These are phyloP conservation scores for Prunus dulcis DNA, from an alignment of 306 rosid genomes.

Conservation along the genomic window DNA sequence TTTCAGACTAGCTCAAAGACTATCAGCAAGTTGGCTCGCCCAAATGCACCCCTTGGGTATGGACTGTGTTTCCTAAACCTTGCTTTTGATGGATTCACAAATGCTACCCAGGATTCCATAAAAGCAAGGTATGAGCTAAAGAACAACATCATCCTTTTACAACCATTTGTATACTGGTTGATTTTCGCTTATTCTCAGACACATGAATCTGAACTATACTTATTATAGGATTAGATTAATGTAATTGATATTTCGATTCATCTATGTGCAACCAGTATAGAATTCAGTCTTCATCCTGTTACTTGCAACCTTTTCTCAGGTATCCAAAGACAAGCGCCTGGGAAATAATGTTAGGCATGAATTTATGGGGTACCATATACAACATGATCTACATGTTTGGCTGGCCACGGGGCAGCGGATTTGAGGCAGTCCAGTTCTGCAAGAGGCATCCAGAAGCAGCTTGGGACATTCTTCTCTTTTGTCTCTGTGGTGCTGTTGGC, in stretches of 20 bases:
- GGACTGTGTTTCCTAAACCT: conserved; percentile 92
- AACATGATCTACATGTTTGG: conserved; percentile 89
- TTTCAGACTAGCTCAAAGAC: conserved; percentile 93
- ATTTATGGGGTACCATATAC: conserved; percentile 95
- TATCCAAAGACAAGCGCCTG: conserved; percentile 94
- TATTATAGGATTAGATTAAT: neutral
- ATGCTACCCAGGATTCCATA: conserved; percentile 99
- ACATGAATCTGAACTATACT: neutral
- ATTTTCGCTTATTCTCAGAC: neutral
- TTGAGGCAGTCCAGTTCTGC: conserved; percentile 80
- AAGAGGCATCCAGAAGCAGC: conserved; percentile 84
- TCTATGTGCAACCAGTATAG: neutral
- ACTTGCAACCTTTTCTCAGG: conserved; percentile 36
- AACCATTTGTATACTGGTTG: neutral
- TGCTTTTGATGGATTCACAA: conserved; percentile 97
- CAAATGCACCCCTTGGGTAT: conserved; percentile 96
- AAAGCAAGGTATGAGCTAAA: conserved; percentile 47
- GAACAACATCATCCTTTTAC: neutral
- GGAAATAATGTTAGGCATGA: conserved; percentile 98
- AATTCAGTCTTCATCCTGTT: neutral
- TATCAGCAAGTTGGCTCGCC: conserved; percentile 84
- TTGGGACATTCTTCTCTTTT: conserved; percentile 81
- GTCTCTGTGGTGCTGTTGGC: conserved; percentile 98
- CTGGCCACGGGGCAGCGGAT: conserved; percentile 77
- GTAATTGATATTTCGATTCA: neutral